These are phyloP conservation scores for Tetrapisispora pingtungensis DNA, from an alignment of 805 yeast genomes.

Conservation along the genomic window DNA sequence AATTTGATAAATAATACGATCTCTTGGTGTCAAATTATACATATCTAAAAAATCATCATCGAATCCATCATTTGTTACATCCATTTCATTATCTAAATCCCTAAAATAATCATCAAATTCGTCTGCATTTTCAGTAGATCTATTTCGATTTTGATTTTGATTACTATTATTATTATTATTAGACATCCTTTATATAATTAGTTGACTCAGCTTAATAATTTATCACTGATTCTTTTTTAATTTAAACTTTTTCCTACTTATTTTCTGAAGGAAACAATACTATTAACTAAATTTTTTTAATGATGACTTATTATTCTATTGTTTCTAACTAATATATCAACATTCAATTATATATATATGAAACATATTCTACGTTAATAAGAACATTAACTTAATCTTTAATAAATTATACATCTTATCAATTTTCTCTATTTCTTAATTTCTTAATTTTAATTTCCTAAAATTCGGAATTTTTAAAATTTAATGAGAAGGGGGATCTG, in stretches of 20 bases:
- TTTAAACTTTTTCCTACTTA: no score
- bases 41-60: conserved; percentile 27
- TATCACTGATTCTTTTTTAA: no score
- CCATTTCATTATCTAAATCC: conserved; percentile 4
- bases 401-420: no score
- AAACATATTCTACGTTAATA: no score
- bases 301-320: no score
- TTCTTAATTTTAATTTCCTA: not conserved
- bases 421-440: not conserved
- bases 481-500: no score
- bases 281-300: no score
- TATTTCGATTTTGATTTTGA: not conserved
- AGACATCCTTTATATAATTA: not conserved
- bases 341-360: no score
- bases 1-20: conserved; percentile 19
- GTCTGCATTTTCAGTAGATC: not conserved
- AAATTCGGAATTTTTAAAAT: not conserved
- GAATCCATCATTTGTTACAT: conserved; percentile 2
- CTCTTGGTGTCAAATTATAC: conserved; percentile 26
- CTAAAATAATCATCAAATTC: conserved; percentile 6
- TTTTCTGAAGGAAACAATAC: no score
- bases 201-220: no score
- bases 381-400: no score
- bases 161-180: not conserved
- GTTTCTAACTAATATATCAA: no score